Evolutionary conservation across 805 yeast genomes (phyloP).

Genomic region (Wickerhamia fluorescens): DNA sequence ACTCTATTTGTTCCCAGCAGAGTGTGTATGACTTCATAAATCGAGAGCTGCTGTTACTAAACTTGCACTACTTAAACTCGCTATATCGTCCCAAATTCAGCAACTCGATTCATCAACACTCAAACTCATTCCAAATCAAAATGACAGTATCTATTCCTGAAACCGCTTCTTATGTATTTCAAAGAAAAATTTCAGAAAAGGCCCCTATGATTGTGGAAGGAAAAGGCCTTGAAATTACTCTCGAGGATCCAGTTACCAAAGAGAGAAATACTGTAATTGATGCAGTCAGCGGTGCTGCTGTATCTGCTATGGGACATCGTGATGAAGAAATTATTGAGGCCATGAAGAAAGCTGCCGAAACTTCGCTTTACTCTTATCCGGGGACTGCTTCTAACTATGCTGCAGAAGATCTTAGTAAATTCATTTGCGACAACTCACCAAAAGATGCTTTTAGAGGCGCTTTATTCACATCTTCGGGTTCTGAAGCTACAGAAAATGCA

Average conservation of each 20-base stretch:
- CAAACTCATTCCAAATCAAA: too few species aligned
- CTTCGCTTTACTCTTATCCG: conserved; percentile 18
- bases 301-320: conserved; percentile 28
- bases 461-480: conserved; percentile 29
- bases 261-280: conserved; percentile 15
- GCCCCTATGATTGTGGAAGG: conserved; percentile 37
- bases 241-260: conserved; percentile 3
- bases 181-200: conserved; percentile 30
- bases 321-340: conserved; percentile 16
- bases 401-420: conserved; percentile 20
- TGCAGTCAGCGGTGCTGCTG: conserved; percentile 26
- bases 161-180: conserved; percentile 35
- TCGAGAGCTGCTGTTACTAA: too few species aligned
- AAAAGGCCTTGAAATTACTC: conserved; percentile 29
- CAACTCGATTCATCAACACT: too few species aligned
- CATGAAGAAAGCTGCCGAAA: conserved; percentile 15
- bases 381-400: conserved; percentile 16
- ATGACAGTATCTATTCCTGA: conserved; percentile 1
- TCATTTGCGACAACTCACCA: conserved; percentile 32
- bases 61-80: too few species aligned
- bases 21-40: too few species aligned
- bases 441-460: conserved; percentile 37
- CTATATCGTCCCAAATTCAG: too few species aligned
- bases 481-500: conserved; percentile 24
- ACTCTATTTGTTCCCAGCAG: too few species aligned